These are phyloP conservation scores for Choanephora cucurbitarum DNA, from an alignment of 371 early-diverging fungal genomes.

Conservation along the genomic window DNA sequence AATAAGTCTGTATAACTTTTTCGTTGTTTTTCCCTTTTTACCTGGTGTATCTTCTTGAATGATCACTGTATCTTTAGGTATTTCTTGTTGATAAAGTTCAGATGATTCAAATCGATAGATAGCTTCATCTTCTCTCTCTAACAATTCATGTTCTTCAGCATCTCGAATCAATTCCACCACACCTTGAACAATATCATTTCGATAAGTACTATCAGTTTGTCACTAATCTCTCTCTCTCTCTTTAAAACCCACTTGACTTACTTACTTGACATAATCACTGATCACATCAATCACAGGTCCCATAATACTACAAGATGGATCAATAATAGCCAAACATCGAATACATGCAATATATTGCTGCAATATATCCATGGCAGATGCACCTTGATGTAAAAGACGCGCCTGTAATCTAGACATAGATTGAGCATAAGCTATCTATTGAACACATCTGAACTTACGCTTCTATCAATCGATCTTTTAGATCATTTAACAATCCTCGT, in stretches of 20 bases:
- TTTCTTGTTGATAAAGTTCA: conserved; percentile 23
- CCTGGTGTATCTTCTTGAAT: conserved; percentile 27
- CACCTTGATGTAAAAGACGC: conserved; percentile 40
- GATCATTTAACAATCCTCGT: conserved; percentile 14
- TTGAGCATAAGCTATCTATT: too few species aligned
- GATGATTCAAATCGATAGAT: conserved; percentile 28
- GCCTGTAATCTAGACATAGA: conserved; percentile 34
- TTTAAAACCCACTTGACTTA: not conserved
- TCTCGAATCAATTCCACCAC: conserved; percentile 33
- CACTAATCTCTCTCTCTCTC: too few species aligned
- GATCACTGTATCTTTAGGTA: conserved; percentile 3
- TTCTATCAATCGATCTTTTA: conserved; percentile 25
- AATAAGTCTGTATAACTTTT: too few species aligned
- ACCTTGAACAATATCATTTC: conserved; percentile 30
- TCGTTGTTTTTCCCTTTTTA: not conserved
- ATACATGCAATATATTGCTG: conserved; percentile 39
- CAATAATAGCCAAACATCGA: conserved; percentile 30
- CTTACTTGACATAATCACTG: conserved; percentile 32
- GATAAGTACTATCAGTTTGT: conserved; percentile 25
- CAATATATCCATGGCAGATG: conserved; percentile 33
- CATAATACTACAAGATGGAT: conserved; percentile 38
- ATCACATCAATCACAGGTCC: conserved; percentile 27
- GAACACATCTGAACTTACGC: too few species aligned
- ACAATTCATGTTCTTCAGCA: conserved; percentile 19
- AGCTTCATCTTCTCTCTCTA: conserved; percentile 8